phyloP scores from a whole-genome alignment of 2,329 filamentous ascomycete genomes.

The Exophiala spinifera region DNA sequence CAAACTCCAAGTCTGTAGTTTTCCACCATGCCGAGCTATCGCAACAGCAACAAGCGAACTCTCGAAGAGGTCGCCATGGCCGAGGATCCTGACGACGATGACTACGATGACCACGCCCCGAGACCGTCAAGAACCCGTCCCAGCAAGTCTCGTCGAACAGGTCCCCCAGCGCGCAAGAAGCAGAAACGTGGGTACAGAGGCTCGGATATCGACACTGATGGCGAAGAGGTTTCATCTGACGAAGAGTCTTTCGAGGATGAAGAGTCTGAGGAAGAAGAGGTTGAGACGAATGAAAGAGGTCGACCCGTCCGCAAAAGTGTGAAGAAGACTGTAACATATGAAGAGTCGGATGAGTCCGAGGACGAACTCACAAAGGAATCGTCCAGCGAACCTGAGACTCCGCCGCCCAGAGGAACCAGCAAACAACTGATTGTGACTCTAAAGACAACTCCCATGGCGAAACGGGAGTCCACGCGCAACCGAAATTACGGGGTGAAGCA shows the following conservation, averaged over 20 bases:
- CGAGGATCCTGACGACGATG: slow-evolving; percentile 45
- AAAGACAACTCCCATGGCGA: slow-evolving; percentile 28
- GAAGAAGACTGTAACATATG: slow-evolving; percentile 55
- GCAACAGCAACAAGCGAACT: slow-evolving; percentile 35
- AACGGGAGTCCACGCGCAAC: slow-evolving; percentile 32
- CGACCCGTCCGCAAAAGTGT: slow-evolving; percentile 55
- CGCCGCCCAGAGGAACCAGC: slow-evolving; percentile 32
- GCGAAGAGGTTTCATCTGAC: slow-evolving; percentile 41
- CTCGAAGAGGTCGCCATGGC: slow-evolving; percentile 43
- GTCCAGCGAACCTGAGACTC: slow-evolving; percentile 31
- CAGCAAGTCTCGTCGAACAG: slow-evolving; percentile 35
- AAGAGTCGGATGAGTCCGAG: slow-evolving; percentile 52
- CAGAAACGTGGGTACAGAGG: slow-evolving; percentile 37
- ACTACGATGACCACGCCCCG: slow-evolving; percentile 41
- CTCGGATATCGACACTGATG: slow-evolving; percentile 47
- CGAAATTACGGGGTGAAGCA: slow-evolving; percentile 32
- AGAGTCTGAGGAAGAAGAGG: slow-evolving; percentile 36
- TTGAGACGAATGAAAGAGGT: slow-evolving; percentile 57
- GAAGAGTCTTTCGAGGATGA: slow-evolving; percentile 46
- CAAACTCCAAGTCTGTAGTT: background rate
- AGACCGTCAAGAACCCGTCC: slow-evolving; percentile 34
- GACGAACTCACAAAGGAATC: slow-evolving; percentile 27
- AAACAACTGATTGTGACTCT: slow-evolving; percentile 27
- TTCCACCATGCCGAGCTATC: slow-evolving; percentile 11
- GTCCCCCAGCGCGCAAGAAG: slow-evolving; percentile 36